Conservation (phyloP, 805 yeast species). For the Komagataella pseudopastoris region DNA sequence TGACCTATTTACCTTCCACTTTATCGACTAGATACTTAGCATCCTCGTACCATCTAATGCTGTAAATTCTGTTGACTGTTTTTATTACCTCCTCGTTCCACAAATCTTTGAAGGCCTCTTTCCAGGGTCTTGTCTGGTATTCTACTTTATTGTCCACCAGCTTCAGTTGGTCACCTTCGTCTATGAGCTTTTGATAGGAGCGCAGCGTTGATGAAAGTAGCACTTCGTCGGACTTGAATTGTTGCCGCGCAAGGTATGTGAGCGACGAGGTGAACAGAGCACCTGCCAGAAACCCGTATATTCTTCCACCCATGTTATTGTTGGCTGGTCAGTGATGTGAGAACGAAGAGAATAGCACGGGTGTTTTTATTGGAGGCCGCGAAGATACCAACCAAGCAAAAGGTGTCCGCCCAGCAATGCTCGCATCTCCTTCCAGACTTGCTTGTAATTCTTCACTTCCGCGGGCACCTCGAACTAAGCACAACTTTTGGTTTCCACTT, state of each 20-base stretch:
- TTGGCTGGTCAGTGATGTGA: not conserved
- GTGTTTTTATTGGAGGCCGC: not conserved
- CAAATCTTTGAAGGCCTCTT: slow-evolving; percentile 58
- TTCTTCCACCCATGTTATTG: slow-evolving; percentile 26
- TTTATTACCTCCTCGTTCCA: slow-evolving; percentile 67
- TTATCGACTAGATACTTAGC: slow-evolving; percentile 22
- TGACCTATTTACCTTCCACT: slow-evolving; percentile 4
- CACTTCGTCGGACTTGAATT: slow-evolving; percentile 33
- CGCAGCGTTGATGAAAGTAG: slow-evolving; percentile 32
- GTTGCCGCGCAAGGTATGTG: slow-evolving; percentile 46
- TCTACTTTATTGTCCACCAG: slow-evolving; percentile 29
- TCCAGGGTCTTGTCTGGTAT: slow-evolving; percentile 31
- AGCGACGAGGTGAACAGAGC: slow-evolving; percentile 42
- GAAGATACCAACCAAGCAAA: not conserved
- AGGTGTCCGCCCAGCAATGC: not conserved
- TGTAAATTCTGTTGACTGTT: slow-evolving; percentile 51
- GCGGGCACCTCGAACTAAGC: not conserved
- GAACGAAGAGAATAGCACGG: not conserved
- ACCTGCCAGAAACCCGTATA: slow-evolving; percentile 46
- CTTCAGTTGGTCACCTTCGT: slow-evolving; percentile 36
- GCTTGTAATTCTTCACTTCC: not conserved
- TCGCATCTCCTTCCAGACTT: not conserved
- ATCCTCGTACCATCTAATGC: slow-evolving; percentile 32
- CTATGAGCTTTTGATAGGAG: slow-evolving; percentile 34
- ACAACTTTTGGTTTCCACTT: not conserved